phyloP scores from a whole-genome alignment of 83 land plant genomes.

The Isoetes engelmannii region DNA sequence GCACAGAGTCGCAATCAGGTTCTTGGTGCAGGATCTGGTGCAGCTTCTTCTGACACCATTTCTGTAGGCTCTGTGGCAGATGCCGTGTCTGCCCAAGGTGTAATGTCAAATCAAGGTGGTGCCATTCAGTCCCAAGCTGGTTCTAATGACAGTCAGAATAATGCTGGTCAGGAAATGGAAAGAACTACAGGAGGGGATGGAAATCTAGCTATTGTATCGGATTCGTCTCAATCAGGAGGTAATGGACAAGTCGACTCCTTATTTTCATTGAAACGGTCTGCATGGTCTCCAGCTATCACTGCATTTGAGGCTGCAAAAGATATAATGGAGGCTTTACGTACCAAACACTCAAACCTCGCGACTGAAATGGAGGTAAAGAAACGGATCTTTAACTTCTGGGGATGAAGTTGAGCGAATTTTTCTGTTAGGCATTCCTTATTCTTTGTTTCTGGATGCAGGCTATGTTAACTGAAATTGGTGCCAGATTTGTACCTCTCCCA shows the following conservation, averaged over 20 bases:
- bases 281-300: slow-evolving; percentile 56
- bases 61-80: neutral
- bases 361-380: slow-evolving; percentile 82
- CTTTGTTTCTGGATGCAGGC: slow-evolving; percentile 34
- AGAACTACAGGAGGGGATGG: slow-evolving; percentile 42
- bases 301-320: slow-evolving; percentile 99
- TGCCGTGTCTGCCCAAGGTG: neutral
- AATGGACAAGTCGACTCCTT: slow-evolving; percentile 17
- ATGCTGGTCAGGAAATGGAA: slow-evolving; percentile 66
- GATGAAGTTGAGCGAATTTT: neutral
- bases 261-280: neutral
- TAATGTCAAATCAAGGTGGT: neutral
- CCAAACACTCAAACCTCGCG: slow-evolving; percentile 85
- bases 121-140: slow-evolving; percentile 17
- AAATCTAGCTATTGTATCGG: slow-evolving; percentile 38
- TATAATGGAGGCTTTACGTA: slow-evolving; percentile 87
- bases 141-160: slow-evolving; percentile 28
- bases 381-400: neutral
- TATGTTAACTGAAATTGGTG: slow-evolving; percentile 90
- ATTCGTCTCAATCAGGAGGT: slow-evolving; percentile 31
- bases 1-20: slow-evolving; percentile 25
- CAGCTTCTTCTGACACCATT: slow-evolving; percentile 37
- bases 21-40: slow-evolving; percentile 47
- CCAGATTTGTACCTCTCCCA: slow-evolving; percentile 94
- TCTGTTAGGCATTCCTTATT: neutral